phyloP scores from a whole-genome alignment of 2,329 filamentous ascomycete genomes.

The Exophiala bonariae region DNA sequence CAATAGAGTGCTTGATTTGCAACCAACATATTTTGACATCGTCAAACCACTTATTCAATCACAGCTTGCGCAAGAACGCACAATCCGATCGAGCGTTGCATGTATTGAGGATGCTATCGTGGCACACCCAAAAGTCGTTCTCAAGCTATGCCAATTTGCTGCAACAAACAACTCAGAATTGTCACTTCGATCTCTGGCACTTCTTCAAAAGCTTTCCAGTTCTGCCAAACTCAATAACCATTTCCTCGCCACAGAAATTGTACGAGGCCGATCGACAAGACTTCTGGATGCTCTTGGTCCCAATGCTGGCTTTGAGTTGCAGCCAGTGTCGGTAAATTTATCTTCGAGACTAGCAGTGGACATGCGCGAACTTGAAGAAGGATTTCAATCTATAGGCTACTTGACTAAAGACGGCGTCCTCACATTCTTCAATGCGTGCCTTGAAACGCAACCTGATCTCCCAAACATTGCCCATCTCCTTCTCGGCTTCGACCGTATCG shows the following conservation, averaged over 20 bases:
- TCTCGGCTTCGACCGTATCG: conserved; percentile 79
- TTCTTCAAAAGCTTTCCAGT: conserved; percentile 82
- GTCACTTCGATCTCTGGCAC: conserved; percentile 74
- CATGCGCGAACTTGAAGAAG: conserved; percentile 70
- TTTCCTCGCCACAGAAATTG: conserved; percentile 15
- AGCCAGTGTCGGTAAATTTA: conserved; percentile 68
- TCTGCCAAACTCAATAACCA: conserved; percentile 68
- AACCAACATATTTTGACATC: conserved; percentile 87
- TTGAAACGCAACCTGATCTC: conserved; percentile 70
- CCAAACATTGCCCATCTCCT: conserved; percentile 89
- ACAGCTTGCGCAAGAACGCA: conserved; percentile 8
- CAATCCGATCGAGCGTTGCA: conserved; percentile 11
- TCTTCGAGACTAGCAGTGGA: conserved; percentile 65
- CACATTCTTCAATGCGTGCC: conserved; percentile 79
- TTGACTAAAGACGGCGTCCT: conserved; percentile 81
- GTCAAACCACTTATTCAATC: conserved; percentile 70
- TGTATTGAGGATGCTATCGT: conserved; percentile 91
- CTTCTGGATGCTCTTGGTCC: conserved; percentile 85
- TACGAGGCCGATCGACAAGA: conserved; percentile 25
- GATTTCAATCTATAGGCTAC: conserved; percentile 70
- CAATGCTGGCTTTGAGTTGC: conserved; percentile 72
- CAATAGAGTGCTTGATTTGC: conserved; percentile 77
- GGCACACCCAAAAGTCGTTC: conserved; percentile 74
- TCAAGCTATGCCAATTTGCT: conserved; percentile 83
- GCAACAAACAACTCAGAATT: conserved; percentile 79